A percentile compares a stretch with the other conserved stretches of the same genome.
Conservation (phyloP, 2,329 filamentous ascomycete genomes). For the Oidium heveae region DNA sequence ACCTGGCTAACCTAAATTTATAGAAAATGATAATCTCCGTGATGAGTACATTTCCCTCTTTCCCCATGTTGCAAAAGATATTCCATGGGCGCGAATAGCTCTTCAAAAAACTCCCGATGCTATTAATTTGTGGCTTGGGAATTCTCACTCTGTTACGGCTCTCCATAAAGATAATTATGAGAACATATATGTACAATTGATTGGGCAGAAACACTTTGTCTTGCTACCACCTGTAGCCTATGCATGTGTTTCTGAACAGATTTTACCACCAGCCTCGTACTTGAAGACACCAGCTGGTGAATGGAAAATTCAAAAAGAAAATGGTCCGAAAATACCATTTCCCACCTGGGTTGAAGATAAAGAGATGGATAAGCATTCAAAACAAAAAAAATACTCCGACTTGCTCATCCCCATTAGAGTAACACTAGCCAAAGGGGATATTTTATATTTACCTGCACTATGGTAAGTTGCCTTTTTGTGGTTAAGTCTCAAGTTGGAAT, state of each 20-base stretch:
- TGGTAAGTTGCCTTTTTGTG: conserved; percentile 26
- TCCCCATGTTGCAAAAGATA: conserved; percentile 32
- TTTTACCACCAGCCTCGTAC: conserved; percentile 34
- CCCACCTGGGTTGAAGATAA: conserved; percentile 43
- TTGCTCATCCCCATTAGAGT: conserved; percentile 37
- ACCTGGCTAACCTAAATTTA: neutral
- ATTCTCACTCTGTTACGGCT: conserved; percentile 41
- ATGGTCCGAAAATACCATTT: conserved; percentile 31
- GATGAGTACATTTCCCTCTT: conserved; percentile 43
- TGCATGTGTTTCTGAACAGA: conserved; percentile 40
- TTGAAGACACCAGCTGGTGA: conserved; percentile 3
- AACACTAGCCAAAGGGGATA: conserved; percentile 46
- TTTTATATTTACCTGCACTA: conserved; percentile 59
- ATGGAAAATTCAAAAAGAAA: conserved; percentile 5
- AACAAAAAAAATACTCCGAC: conserved; percentile 29
- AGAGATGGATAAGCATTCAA: conserved; percentile 16
- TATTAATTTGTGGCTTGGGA: conserved; percentile 53
- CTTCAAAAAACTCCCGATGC: conserved; percentile 42
- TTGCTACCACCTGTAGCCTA: conserved; percentile 47
- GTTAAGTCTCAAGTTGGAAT: too few relatives aligned
- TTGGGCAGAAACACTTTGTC: conserved; percentile 49
- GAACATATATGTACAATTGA: conserved; percentile 57
- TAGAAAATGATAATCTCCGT: conserved; percentile 60
- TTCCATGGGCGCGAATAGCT: conserved; percentile 50
- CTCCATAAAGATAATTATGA: conserved; percentile 69